Evolutionary conservation across 2,329 filamentous ascomycete genomes (phyloP).

Genomic region (Pseudogymnoascus pannorum): DNA sequence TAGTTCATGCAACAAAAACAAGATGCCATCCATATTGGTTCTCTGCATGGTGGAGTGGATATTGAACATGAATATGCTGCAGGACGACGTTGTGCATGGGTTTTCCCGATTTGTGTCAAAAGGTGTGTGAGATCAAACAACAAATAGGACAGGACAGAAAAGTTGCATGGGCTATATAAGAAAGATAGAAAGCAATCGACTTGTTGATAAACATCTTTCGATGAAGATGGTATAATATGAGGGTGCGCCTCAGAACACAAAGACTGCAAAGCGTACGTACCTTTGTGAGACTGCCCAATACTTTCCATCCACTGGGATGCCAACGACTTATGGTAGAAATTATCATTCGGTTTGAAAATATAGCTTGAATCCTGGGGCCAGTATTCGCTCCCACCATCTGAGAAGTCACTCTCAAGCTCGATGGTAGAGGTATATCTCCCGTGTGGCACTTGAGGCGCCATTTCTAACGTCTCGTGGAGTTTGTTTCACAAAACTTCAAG

Average conservation of each 20-base stretch:
- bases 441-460: neutral
- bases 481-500: neutral
- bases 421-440: neutral
- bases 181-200: neutral
- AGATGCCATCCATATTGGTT: neutral
- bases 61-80: neutral
- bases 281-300: neutral
- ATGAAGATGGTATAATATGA: neutral
- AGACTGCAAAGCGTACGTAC: neutral
- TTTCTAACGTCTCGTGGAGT: neutral
- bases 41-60: neutral
- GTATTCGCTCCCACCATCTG: neutral
- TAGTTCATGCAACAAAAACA: neutral
- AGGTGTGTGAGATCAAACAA: neutral
- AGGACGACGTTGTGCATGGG: neutral
- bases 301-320: conserved; percentile 1
- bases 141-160: neutral
- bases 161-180: no score
- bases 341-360: neutral
- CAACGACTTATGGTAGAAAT: neutral
- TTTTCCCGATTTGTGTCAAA: neutral
- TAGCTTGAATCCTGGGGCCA: neutral
- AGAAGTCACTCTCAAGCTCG: neutral
- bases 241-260: neutral
- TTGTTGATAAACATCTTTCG: neutral